phyloP scores from a whole-genome alignment of 73 alveolate species.

The Paramecium sexaurelia region DNA sequence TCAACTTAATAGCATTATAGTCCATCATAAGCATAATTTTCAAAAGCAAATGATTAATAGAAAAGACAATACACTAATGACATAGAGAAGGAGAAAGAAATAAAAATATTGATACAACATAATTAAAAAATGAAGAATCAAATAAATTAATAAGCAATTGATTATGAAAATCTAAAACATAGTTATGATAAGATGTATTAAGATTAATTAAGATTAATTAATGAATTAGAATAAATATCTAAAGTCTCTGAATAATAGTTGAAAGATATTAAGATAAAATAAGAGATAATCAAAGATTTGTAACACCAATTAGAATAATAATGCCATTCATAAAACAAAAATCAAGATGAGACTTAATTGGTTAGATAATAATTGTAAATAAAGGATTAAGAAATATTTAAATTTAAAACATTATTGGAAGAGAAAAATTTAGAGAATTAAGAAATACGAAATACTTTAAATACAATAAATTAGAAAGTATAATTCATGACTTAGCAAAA shows the following conservation, averaged over 20 bases:
- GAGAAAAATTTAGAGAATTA: background rate
- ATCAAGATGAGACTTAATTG: background rate
- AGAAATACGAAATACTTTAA: background rate
- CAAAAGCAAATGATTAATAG: background rate
- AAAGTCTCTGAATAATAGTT: background rate
- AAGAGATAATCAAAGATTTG: background rate
- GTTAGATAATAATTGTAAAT: background rate
- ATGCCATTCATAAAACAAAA: background rate
- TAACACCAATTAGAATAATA: background rate
- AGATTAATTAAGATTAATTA: constrained; percentile 7
- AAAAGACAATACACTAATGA: background rate
- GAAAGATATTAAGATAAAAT: background rate
- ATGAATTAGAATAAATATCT: constrained; percentile 18
- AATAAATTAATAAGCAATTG: background rate
- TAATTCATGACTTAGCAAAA: constrained; percentile 15
- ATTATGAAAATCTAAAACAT: background rate
- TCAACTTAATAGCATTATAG: background rate
- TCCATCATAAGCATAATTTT: background rate
- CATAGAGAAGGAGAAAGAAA: constrained; percentile 4
- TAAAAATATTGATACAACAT: background rate
- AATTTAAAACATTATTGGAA: background rate
- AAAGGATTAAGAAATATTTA: constrained; percentile 2
- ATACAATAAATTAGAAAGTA: constrained; percentile 29
- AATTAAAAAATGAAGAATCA: constrained; percentile 35
- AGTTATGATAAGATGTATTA: constrained; percentile 23